Evolutionary conservation across 768 basidiomycete species (phyloP).

Genomic region (Suillus hirtellus): DNA sequence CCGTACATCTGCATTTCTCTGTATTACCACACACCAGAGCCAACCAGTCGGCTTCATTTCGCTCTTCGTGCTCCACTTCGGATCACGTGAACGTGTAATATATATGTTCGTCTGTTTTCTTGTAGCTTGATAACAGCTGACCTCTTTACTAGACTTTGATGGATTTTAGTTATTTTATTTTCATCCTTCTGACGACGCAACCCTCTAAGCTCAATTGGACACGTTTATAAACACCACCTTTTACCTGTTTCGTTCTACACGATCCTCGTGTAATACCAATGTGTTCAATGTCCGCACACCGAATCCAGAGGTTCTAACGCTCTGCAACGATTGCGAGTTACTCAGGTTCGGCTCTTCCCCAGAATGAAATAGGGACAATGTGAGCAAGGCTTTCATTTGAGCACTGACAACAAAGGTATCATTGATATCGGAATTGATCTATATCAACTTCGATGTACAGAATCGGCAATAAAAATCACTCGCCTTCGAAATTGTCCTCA

Average conservation of each 20-base stretch:
- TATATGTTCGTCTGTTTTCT: background rate
- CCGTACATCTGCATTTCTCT: background rate
- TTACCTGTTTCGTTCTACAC: constrained; percentile 2
- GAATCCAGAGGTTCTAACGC: background rate
- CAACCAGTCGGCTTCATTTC: background rate
- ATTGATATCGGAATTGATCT: background rate
- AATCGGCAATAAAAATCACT: background rate
- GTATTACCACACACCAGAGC: background rate
- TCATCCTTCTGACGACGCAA: background rate
- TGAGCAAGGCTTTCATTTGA: background rate
- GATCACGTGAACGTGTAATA: background rate
- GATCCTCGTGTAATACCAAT: constrained; percentile 1
- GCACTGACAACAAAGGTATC: background rate
- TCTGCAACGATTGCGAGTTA: background rate
- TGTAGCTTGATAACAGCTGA: background rate
- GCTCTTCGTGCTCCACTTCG: background rate
- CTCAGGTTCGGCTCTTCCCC: background rate
- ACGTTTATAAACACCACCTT: background rate
- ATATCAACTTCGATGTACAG: background rate
- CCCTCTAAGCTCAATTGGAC: background rate
- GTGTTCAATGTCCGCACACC: background rate
- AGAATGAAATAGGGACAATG: background rate
- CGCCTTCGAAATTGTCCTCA: background rate
- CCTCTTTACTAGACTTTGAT: background rate
- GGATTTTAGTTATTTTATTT: constrained; percentile 1